Conservation (phyloP, 352 stramenopile genomes). For the Phytophthora cryptogea region DNA sequence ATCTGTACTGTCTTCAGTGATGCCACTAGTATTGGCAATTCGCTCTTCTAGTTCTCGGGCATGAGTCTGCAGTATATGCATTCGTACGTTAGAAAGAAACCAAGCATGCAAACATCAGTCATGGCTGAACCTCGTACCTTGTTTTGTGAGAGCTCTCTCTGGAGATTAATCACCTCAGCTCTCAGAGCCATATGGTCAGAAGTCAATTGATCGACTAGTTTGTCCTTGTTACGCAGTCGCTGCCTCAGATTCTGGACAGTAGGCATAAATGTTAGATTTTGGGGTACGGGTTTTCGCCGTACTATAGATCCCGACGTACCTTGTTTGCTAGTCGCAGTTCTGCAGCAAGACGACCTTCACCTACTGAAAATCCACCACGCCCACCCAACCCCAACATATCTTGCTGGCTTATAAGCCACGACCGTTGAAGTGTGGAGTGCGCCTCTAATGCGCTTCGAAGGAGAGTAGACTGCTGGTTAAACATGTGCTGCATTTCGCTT, state of each 20-base stretch:
- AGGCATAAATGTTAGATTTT: conserved; percentile 5
- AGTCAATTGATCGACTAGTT: conserved; percentile 78
- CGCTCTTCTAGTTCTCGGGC: conserved; percentile 42
- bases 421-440: conserved; percentile 73
- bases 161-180: conserved; percentile 55
- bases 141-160: conserved; percentile 62
- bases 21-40: conserved; percentile 12
- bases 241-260: conserved; percentile 73
- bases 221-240: conserved; percentile 83
- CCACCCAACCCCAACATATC: conserved; percentile 64
- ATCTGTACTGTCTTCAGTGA: conserved; percentile 5
- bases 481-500: conserved; percentile 90
- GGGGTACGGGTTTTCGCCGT: neutral
- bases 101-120: neutral
- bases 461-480: conserved; percentile 79
- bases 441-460: conserved; percentile 73
- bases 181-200: conserved; percentile 71
- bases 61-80: conserved; percentile 28
- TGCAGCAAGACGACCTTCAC: conserved; percentile 77
- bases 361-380: conserved; percentile 66
- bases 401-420: conserved; percentile 81
- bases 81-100: neutral
- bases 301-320: conserved; percentile 32
- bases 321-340: conserved; percentile 87
- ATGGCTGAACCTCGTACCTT: conserved; percentile 42